These are phyloP conservation scores for Buxus sempervirens DNA, from an alignment of 164 flowering plant genomes.

Conservation along the genomic window DNA sequence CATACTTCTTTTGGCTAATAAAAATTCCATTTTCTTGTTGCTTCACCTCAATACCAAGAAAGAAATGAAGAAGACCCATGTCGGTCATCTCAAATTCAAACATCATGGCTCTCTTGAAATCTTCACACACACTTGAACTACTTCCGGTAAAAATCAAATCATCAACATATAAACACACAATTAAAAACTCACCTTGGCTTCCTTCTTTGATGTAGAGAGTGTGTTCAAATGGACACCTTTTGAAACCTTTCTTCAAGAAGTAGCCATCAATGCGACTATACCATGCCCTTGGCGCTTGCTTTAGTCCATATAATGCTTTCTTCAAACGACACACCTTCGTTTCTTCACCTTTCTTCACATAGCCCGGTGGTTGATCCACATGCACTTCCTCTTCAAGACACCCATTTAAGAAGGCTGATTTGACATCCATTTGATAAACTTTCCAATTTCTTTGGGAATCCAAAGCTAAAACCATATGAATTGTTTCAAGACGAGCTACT, in stretches of 20 bases:
- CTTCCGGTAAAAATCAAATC: not conserved
- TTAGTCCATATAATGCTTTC: too few species aligned
- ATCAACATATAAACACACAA: not conserved
- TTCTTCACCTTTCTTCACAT: too few species aligned
- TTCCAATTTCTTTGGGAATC: not conserved
- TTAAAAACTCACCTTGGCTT: not conserved
- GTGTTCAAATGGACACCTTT: not conserved
- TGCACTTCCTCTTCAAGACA: not conserved
- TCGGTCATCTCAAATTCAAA: too few species aligned
- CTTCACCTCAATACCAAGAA: slow-evolving; percentile 3
- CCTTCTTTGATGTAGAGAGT: slow-evolving; percentile 1
- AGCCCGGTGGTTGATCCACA: not conserved
- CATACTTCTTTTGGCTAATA: slow-evolving; percentile 2
- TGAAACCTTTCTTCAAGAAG: slow-evolving; percentile 1
- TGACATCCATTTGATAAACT: not conserved
- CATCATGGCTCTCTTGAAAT: too few species aligned
- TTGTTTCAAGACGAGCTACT: not conserved
- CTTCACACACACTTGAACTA: too few species aligned
- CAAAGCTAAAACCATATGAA: not conserved
- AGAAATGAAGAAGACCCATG: too few species aligned
- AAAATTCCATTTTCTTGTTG: not conserved
- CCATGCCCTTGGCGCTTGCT: not conserved
- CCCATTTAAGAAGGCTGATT: not conserved
- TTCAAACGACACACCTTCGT: not conserved
- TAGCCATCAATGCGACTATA: slow-evolving; percentile 4